Evolutionary conservation across 768 basidiomycete species (phyloP).

Genomic region (Podaxis pistillaris): DNA sequence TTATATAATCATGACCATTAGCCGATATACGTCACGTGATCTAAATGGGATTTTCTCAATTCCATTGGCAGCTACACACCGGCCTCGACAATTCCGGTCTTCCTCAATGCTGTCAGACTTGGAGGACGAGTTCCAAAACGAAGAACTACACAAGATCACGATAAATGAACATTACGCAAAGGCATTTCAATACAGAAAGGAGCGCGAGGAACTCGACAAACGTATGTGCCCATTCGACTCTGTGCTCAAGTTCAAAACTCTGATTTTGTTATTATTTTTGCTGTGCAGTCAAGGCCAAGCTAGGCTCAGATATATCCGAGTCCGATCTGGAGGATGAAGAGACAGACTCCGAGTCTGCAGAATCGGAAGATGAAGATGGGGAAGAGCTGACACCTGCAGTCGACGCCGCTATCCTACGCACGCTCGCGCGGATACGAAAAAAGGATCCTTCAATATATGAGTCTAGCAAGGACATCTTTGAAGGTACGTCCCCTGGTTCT

Average conservation of each 20-base stretch:
- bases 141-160: slow-evolving; percentile 23
- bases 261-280: background rate
- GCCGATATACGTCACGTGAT: background rate
- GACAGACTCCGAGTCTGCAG: slow-evolving; percentile 71
- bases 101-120: slow-evolving; percentile 24
- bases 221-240: slow-evolving; percentile 43
- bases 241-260: background rate
- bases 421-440: slow-evolving; percentile 78
- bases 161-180: slow-evolving; percentile 54
- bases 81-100: background rate
- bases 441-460: slow-evolving; percentile 88
- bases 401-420: slow-evolving; percentile 92
- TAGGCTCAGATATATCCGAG: slow-evolving; percentile 70
- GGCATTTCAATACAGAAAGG: slow-evolving; percentile 80
- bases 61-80: background rate
- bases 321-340: slow-evolving; percentile 45
- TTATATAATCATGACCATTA: background rate
- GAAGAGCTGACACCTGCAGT: slow-evolving; percentile 92
- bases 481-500: slow-evolving; percentile 46
- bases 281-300: slow-evolving; percentile 79
- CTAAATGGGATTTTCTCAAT: background rate
- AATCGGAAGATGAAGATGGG: slow-evolving; percentile 92
- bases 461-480: slow-evolving; percentile 65
- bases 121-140: slow-evolving; percentile 21
- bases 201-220: slow-evolving; percentile 80